phyloP scores from a whole-genome alignment of 2,329 filamentous ascomycete species.

The Tympanopsis confertula region DNA sequence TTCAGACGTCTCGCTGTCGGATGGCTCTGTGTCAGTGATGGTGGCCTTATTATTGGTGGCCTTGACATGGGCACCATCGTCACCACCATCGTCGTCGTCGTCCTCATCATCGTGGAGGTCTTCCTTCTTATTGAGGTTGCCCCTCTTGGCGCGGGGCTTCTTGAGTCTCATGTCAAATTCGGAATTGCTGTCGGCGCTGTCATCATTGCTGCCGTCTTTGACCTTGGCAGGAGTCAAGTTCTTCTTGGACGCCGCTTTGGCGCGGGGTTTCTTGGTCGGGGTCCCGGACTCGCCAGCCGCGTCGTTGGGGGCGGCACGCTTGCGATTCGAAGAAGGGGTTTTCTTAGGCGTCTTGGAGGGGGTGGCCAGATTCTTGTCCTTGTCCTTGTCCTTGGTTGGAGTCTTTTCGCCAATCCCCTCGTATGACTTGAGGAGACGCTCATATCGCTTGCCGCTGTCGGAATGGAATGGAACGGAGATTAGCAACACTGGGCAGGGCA shows the following conservation, averaged over 20 bases:
- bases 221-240: no score
- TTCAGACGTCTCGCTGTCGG: slow-evolving; percentile 5
- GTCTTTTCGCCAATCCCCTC: slow-evolving; percentile 14
- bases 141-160: neutral
- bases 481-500: neutral
- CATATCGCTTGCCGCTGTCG: slow-evolving; percentile 53
- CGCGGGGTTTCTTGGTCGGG: slow-evolving; percentile 8
- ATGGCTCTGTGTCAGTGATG: no score
- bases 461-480: neutral
- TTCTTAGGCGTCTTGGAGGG: slow-evolving; percentile 5
- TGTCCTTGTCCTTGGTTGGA: slow-evolving; percentile 12
- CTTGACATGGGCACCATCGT: neutral
- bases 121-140: slow-evolving; percentile 10
- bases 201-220: no score
- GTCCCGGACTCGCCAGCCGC: slow-evolving; percentile 6
- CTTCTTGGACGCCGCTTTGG: neutral
- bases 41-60: no score
- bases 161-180: neutral
- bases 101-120: slow-evolving; percentile 4
- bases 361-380: slow-evolving; percentile 9
- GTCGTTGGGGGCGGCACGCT: slow-evolving; percentile 4
- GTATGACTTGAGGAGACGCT: slow-evolving; percentile 51
- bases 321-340: neutral
- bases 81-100: slow-evolving; percentile 7
- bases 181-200: neutral